Evolutionary conservation across 2,329 filamentous ascomycete species (phyloP).

Genomic region (Onygena corvina): DNA sequence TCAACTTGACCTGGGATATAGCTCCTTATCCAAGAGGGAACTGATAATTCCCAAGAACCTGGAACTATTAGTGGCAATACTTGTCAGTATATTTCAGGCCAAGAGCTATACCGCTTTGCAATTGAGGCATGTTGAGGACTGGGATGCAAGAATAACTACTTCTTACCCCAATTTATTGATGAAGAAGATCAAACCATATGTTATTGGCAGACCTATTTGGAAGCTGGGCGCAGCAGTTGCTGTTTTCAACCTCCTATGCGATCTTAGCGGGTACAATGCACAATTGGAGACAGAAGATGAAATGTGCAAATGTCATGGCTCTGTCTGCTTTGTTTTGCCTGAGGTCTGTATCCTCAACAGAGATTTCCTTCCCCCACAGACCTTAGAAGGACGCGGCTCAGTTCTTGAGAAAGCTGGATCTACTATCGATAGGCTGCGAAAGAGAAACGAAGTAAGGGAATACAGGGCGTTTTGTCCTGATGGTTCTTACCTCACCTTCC

Average conservation of each 20-base stretch:
- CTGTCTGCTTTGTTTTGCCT: not conserved
- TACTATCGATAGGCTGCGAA: not conserved
- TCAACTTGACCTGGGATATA: not conserved
- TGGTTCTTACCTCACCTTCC: not conserved
- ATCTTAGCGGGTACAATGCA: not conserved
- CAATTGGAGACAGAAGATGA: not conserved
- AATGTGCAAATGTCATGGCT: not conserved
- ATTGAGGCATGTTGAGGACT: not conserved
- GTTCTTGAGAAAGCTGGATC: not conserved
- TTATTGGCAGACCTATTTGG: not conserved
- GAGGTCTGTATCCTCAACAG: not conserved
- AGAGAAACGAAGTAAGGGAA: not conserved
- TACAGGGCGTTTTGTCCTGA: not conserved
- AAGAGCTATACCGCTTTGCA: not conserved
- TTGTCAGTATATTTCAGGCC: not conserved
- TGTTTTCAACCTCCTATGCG: not conserved
- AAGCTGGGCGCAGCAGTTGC: not conserved
- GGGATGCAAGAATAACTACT: not conserved
- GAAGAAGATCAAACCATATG: not conserved
- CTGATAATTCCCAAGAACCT: not conserved
- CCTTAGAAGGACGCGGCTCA: not conserved
- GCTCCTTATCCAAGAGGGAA: not conserved
- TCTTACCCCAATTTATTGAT: not conserved
- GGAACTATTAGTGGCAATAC: not conserved
- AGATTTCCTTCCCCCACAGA: not conserved